Evolutionary conservation across 169 alveolate genomes (phyloP), one percentile per base, ranked within the genome.

Genomic region (Cryptosporidium baileyi): DNA sequence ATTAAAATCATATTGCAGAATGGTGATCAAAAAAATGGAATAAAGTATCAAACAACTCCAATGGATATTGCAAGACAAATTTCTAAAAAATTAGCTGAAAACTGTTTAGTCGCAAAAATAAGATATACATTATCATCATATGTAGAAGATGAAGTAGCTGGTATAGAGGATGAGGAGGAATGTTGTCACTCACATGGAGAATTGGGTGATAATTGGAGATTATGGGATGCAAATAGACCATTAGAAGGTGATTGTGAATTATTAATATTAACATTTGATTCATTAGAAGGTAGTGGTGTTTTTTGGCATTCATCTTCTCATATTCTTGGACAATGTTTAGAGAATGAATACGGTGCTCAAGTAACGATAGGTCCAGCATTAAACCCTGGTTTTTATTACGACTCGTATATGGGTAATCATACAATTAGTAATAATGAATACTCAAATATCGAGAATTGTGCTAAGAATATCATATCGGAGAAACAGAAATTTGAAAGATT

Each of bases 281-380:
- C 96, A 36, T 91, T 88, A 49, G 98, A 96, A 80, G 99, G 99
- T 32, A 92, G 96, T 80, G 93, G 94, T 67, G 96, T 94, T 1
- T 98, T 97, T 88, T 98, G 99, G 99, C 99, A 98, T 89, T 97
- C 99, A 7, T 93, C 98, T 22, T 98, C 99, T 8, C 99, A 98
- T 81, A 92, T 97, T 28, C 94, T 97, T 40, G 99, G 94, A 63
- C 65, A 34, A 80, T 52, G 80, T 30, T 82, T 98, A 61, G 99
- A 98, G 89, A 93, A 93, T 47, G 94, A 90, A 57, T 97, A 90
- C 60, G 99, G 99, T 15, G 99, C 98, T 13, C 96, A 94, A 88
- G 92, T 98, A 67, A 96, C 99, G 34, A 96, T 96, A 45, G 99
- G 99, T 0, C 96, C 96, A 19, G 82, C 82, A 8, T 17, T 80